Evolutionary conservation across 345 rosid genomes (phyloP), one percentile per base, ranked within the genome.

Genomic region (Eucalyptus rudis): DNA sequence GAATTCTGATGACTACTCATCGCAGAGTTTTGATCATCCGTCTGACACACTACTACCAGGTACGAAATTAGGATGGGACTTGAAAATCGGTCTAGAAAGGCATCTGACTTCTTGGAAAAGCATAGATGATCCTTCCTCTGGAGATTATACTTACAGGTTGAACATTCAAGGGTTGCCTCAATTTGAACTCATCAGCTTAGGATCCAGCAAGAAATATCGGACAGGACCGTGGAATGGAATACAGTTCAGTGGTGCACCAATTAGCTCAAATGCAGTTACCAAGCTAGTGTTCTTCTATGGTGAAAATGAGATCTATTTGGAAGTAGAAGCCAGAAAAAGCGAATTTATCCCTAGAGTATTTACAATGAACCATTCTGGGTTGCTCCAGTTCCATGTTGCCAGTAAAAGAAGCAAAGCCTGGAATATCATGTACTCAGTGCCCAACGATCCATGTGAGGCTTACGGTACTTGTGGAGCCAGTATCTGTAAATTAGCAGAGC

Each of bases 21-120:
- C 93, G 96, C 94, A 93, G 90, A 93, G 94, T 58, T 93, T 94
- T 86, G 95, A 94, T 71, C 66, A 91, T 66, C 95, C 94, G 16
- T 90, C 92, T 1, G 90, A 94, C 85, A 90, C 91, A 47, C 50
- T 91, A 31, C 87, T 93, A 16, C 90, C 94, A 0, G 93, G 87
- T 62, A 93, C 93, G 96, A 93, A 92, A 76, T 49, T 92, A 22
- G 95, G 95, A 15, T 89, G 91, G 91, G 90, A 87, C 87, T 62
- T 50, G 27, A 43, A 59, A 40, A 64, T 81, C 2, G 87, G 88
- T 25, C 5, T 84, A 7, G 87, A 88, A 25, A 85, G 90, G 58
- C 58, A 24, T 47, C 6, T 92, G 27, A 89, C 86, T 10, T 90
- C 94, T 8, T 94, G 95, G 95, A 91, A 31, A 86, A 91, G 85